Percentiles rank a stretch among this genome's conserved stretches.
These are phyloP conservation scores for Cryptococcus neoformans DNA, from an alignment of 1,284 basidiomycete species.

Conservation along the genomic window DNA sequence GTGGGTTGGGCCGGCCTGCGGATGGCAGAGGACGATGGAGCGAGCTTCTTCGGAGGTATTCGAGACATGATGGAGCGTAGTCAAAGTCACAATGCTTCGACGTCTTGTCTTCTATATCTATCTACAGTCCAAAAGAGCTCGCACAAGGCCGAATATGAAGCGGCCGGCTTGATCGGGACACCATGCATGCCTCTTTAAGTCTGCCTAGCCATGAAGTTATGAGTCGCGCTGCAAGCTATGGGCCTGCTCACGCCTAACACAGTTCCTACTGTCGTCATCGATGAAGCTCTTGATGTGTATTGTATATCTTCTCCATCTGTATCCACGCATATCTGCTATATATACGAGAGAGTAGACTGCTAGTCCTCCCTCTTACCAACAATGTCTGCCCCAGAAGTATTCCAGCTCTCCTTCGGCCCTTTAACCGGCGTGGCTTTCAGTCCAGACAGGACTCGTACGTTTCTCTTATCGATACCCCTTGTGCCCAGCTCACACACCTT, in stretches of 20 bases:
- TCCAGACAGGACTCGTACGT: constrained; percentile 73
- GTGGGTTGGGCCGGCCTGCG: background rate
- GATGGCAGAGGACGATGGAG: background rate
- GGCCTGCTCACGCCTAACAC: too few relatives aligned
- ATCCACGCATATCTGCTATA: background rate
- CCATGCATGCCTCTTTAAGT: too few relatives aligned
- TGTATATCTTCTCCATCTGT: background rate
- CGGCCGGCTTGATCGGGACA: too few relatives aligned
- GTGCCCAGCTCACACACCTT: constrained; percentile 2
- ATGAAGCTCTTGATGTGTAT: background rate
- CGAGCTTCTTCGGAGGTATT: background rate
- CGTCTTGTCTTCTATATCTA: background rate
- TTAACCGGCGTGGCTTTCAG: constrained; percentile 92
- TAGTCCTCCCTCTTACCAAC: constrained; percentile 34
- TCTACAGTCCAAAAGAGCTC: background rate
- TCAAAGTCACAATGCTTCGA: background rate
- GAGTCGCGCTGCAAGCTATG: too few relatives aligned
- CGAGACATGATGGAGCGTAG: background rate
- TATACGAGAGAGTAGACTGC: constrained; percentile 24
- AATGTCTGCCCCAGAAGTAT: constrained; percentile 75
- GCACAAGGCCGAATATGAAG: too few relatives aligned
- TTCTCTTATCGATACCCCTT: background rate
- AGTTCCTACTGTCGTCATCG: too few relatives aligned
- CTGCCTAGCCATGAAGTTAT: too few relatives aligned
- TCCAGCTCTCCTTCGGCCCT: constrained; percentile 73